phyloP scores from a whole-genome alignment of 768 basidiomycete genomes.

The Hirschioporus abietinus region DNA sequence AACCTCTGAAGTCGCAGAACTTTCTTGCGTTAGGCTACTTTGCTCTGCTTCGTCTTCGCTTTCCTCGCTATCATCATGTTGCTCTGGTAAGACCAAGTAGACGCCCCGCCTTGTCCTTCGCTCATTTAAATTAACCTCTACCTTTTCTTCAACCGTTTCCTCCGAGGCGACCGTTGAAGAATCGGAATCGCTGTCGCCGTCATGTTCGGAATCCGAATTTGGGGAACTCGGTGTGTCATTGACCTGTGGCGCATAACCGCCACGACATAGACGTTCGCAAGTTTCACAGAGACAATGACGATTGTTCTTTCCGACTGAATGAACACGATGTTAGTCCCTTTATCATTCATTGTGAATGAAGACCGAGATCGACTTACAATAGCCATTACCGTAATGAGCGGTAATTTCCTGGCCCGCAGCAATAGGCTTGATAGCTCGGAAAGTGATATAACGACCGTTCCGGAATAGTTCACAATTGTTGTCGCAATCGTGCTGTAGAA shows the following conservation, averaged over 20 bases:
- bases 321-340: neutral
- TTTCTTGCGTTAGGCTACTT: neutral
- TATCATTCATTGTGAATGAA: constrained; percentile 14
- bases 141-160: constrained; percentile 27
- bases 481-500: constrained; percentile 75
- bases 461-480: constrained; percentile 88
- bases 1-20: neutral
- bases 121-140: constrained; percentile 63
- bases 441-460: constrained; percentile 85
- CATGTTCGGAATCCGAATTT: constrained; percentile 27
- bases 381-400: constrained; percentile 86
- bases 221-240: constrained; percentile 31
- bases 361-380: constrained; percentile 55
- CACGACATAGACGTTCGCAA: constrained; percentile 70
- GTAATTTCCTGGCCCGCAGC: constrained; percentile 81
- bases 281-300: constrained; percentile 82
- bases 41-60: constrained; percentile 9
- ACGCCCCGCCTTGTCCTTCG: constrained; percentile 78
- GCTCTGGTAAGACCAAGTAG: constrained; percentile 61
- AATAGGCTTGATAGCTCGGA: constrained; percentile 75
- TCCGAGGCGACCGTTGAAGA: constrained; percentile 7
- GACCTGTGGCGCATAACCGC: constrained; percentile 61
- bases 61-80: constrained; percentile 45
- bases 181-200: constrained; percentile 19
- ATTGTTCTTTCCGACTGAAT: constrained; percentile 58